Evolutionary conservation across 257 asterid species (phyloP).

Genomic region (Anisodus acutangulus): DNA sequence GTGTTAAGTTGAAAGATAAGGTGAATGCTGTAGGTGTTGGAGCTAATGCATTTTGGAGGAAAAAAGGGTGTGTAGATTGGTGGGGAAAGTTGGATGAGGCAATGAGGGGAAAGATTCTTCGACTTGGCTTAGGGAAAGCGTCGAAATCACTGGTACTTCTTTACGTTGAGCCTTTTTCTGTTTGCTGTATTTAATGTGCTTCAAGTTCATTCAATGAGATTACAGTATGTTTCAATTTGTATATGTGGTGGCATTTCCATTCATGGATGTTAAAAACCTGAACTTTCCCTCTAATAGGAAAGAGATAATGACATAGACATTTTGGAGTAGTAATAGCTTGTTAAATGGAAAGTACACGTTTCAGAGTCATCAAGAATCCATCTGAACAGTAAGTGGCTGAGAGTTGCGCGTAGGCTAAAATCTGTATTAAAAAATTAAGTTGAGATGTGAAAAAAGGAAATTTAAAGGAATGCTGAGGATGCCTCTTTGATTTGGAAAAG

Average conservation of each 20-base stretch:
- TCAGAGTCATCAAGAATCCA: constrained; percentile 3
- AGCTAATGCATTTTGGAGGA: constrained; percentile 89
- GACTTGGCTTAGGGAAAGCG: constrained; percentile 69
- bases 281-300: constrained; percentile 11
- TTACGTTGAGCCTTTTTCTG: not conserved
- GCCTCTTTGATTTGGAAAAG: constrained; percentile 20
- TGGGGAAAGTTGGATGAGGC: constrained; percentile 84
- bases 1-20: constrained; percentile 74
- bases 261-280: constrained; percentile 18
- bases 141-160: constrained; percentile 72
- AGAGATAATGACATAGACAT: not conserved
- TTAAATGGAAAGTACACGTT: not conserved
- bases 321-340: constrained; percentile 21
- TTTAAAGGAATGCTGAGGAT: constrained; percentile 10
- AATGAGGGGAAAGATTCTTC: constrained; percentile 59
- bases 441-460: not conserved
- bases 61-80: constrained; percentile 97
- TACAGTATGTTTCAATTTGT: not conserved
- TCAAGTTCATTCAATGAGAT: constrained; percentile 21
- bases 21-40: constrained; percentile 68
- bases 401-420: not conserved
- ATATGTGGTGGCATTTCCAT: constrained; percentile 8
- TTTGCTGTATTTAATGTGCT: constrained; percentile 8
- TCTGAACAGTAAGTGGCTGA: constrained; percentile 4
- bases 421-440: not conserved